Base-by-base conservation (phyloP, 2,329 filamentous ascomycete species). In the Ceratocystis alfenasii region DNA sequence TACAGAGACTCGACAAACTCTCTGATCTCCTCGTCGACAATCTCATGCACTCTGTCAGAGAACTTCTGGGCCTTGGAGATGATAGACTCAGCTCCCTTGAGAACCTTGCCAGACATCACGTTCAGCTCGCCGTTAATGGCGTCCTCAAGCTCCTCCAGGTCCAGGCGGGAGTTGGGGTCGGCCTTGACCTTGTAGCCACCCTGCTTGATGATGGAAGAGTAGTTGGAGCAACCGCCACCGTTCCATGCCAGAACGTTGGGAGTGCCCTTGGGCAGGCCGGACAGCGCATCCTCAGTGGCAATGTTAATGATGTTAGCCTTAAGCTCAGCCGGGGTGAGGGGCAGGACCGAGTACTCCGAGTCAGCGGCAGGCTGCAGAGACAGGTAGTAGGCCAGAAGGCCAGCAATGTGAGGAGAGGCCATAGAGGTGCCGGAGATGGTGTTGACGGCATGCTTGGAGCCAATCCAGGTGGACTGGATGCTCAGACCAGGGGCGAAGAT, bases 351-450 rank as follows among this genome's bases (percentile, higher is more conserved):
- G 75, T 90, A 99, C 74, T 90, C 91, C 53, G 95, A 99, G 78
- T 95, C 90, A 72, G 83, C 83, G 70, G 88, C 80, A 62, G 94
- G 94, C 80, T 97, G 92, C 66, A 99, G 90, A 70, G 94, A 99
- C 68, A 99, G 87, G 79, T 95, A 89, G 84, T 99, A 99, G 79
- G 94, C 94, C 73, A 97, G 82, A 70, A 99, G 90, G 84, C 94
- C 94, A 75, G 87, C 88, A 75, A 99, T 88, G 78, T 99, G 94
- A 72, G 94, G 94, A 69, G 94, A 97, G 69, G 94, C 94, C 94
- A 99, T 99, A 65, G 94, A 99, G 71, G 94, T 99, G 77, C 94
- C 94, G 53, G 93, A 97, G 81, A 99, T 99, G 79, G 90, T 96
- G 87, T 99, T 99, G 81, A 90, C 85, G 74, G 94, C 93, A 74